Evolutionary conservation across 495 filamentous ascomycete genomes (phyloP).

Genomic region (Hypoxylon fuscum): DNA sequence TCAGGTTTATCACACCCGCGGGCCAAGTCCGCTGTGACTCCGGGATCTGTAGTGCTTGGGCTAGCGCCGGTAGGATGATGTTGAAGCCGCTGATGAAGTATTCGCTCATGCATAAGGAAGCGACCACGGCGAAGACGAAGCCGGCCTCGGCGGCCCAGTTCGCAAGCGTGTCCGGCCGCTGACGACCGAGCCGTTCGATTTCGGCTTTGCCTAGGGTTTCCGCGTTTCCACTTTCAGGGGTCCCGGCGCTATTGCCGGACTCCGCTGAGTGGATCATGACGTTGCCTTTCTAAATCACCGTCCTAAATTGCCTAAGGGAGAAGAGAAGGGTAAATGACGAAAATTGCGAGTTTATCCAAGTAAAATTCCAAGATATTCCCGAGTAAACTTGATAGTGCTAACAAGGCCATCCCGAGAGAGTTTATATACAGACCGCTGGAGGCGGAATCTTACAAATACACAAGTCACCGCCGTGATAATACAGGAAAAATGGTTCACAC

Average conservation of each 20-base stretch:
- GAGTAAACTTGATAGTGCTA: not conserved
- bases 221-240: conserved; percentile 16
- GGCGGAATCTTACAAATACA: not conserved
- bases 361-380: not conserved
- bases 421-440: conserved; percentile 23
- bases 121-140: conserved; percentile 76
- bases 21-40: conserved; percentile 77
- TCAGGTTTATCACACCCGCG: conserved; percentile 78
- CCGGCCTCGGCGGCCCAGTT: conserved; percentile 68
- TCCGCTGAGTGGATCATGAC: conserved; percentile 25
- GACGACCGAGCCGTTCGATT: conserved; percentile 75
- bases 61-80: conserved; percentile 76
- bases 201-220: conserved; percentile 35
- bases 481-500: conserved; percentile 12
- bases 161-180: conserved; percentile 73
- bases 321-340: not conserved
- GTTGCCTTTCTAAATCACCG: not conserved
- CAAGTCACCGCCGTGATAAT: conserved; percentile 6
- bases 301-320: not conserved
- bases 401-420: not conserved
- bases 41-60: conserved; percentile 70
- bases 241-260: conserved; percentile 7
- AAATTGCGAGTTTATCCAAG: not conserved
- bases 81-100: conserved; percentile 91
- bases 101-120: conserved; percentile 79